Conservation (phyloP, 2,329 filamentous ascomycete species). For the Aspergillus sclerotialis region DNA sequence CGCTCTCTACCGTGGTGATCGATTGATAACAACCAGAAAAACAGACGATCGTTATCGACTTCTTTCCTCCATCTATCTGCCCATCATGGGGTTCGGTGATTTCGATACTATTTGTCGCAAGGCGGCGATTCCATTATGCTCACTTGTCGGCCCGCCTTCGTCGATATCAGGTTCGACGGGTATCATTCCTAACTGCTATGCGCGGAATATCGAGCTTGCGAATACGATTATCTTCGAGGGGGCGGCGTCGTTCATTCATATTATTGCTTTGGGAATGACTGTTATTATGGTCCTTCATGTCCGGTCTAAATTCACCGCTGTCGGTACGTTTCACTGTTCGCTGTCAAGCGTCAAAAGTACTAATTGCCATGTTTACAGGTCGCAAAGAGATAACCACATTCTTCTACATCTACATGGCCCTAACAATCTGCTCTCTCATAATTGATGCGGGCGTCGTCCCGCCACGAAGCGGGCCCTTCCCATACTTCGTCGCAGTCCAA, state of each 20-base stretch:
- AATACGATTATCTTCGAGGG: conserved; percentile 98
- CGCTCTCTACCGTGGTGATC: conserved; percentile 14
- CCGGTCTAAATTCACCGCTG: conserved; percentile 94
- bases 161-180: conserved; percentile 62
- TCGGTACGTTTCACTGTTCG: conserved; percentile 55
- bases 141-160: conserved; percentile 64
- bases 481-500: conserved; percentile 87
- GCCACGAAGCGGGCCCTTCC: conserved; percentile 69
- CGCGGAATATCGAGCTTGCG: conserved; percentile 87
- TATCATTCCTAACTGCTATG: conserved; percentile 86
- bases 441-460: conserved; percentile 91
- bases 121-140: conserved; percentile 79
- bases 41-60: conserved; percentile 9
- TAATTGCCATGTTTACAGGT: conserved; percentile 33
- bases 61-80: conserved; percentile 10
- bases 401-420: conserved; percentile 92
- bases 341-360: conserved; percentile 6
- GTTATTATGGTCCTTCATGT: conserved; percentile 97
- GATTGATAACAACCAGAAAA: conserved; percentile 15
- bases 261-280: conserved; percentile 83
- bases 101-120: conserved; percentile 81
- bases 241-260: conserved; percentile 86
- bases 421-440: conserved; percentile 81
- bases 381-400: conserved; percentile 74
- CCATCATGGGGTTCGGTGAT: conserved; percentile 71